These are phyloP conservation scores for Cyclotella kingstonii DNA, from an alignment of 108 stramenopile species.

Conservation along the genomic window DNA sequence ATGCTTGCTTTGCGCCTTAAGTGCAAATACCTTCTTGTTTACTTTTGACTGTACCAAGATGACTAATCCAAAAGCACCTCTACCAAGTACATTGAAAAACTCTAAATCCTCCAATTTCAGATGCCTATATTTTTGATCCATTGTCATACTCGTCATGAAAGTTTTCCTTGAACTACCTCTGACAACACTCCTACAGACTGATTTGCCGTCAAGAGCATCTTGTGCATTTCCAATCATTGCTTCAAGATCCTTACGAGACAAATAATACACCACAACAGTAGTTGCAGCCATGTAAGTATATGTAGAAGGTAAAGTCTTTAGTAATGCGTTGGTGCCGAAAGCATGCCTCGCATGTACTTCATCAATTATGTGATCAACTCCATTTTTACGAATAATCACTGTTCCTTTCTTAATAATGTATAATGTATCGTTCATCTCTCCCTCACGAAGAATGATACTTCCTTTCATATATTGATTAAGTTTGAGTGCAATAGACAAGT, in stretches of 20 bases:
- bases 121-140: constrained; percentile 18
- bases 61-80: constrained; percentile 46
- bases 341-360: constrained; percentile 36
- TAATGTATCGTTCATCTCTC: constrained; percentile 84
- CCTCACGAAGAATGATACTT: constrained; percentile 81
- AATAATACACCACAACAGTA: constrained; percentile 46
- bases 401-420: constrained; percentile 75
- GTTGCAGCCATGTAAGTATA: constrained; percentile 56
- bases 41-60: constrained; percentile 32
- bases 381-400: constrained; percentile 43
- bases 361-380: constrained; percentile 39
- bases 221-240: constrained; percentile 58
- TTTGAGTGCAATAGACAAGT: constrained; percentile 59
- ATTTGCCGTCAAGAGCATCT: constrained; percentile 49
- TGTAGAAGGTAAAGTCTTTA: constrained; percentile 55
- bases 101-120: constrained; percentile 12
- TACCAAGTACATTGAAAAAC: constrained; percentile 29
- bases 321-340: constrained; percentile 73
- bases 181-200: constrained; percentile 10
- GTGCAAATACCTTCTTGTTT: constrained; percentile 50
- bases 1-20: constrained; percentile 66
- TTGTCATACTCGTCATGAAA: constrained; percentile 19
- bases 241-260: constrained; percentile 58
- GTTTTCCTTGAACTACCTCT: constrained; percentile 7
- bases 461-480: constrained; percentile 55